Base-by-base conservation (phyloP, 768 basidiomycete genomes). In the Boletus pseudopeckii region DNA sequence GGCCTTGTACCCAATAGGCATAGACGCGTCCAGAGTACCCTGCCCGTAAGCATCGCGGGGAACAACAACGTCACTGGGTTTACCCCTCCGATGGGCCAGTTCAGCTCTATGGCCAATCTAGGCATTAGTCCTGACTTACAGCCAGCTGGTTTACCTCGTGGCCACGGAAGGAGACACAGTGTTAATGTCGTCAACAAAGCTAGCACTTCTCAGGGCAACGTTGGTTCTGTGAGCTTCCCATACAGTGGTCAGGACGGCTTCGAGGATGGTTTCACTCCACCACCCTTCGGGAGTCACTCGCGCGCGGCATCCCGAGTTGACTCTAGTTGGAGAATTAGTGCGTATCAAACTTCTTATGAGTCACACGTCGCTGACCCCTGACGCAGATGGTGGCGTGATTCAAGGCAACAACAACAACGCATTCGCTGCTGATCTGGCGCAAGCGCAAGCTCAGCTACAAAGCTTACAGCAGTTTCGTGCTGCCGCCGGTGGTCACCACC, bases 401-500 rank as follows among this genome's bases (percentile, higher is more conserved):
- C 77, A 88, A 67, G 80, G 80, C 57, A 81, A 79, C 57, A 81
- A 78, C 57, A 81, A 79, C 57, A 81, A 78, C 55, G 80, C 76
- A 14, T 85, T 87, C 62, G 80, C 85, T 28, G 81, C 90, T 14
- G 93, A 97, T 68, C 86, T 99, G 24, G 96, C 94, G 3, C 92
- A 96, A 67, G 97, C 97, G 8, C 95, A 98, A 69, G 94, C 95
- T 6, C 97, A 99, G 68, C 77, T 99, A 13, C 90, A 93, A 65
- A 96, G 95, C 61, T 77, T 99, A 50, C 93, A 96, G 64, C 93
- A 97, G 63, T 99, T 98, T 80, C 88, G 95, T 63, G 94, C 93
- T 30, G 93, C 93, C 5, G 87, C 91, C 18, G 92, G 91, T 42
- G 93, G 92, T 10, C 94, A 96, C 63, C 93, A 96, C 69, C 86